phyloP scores from a whole-genome alignment of 129 eudicot genomes.

The Escallonia rubra region DNA sequence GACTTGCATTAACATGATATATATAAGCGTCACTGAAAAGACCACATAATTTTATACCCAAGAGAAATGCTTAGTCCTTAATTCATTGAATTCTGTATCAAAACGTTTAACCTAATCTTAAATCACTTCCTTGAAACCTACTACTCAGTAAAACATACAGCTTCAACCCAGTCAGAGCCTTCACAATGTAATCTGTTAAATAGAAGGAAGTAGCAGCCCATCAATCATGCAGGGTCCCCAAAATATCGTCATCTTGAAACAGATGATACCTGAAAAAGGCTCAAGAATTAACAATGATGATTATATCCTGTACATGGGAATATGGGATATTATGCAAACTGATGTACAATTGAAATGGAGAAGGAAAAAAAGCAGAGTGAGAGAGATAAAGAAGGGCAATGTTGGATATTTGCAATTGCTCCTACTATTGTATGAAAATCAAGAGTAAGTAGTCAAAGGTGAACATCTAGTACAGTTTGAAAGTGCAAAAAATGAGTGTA shows the following conservation, averaged over 20 bases:
- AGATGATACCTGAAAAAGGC: conserved; percentile 31
- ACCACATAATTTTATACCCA: too few species aligned
- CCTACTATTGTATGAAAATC: background rate
- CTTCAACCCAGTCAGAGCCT: background rate
- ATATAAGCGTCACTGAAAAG: too few species aligned
- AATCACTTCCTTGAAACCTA: background rate
- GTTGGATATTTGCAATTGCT: too few species aligned
- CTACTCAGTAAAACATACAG: background rate
- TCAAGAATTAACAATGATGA: background rate
- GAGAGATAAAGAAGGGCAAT: background rate
- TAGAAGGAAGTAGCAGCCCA: background rate
- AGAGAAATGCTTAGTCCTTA: too few species aligned
- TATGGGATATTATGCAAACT: background rate
- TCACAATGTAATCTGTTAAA: background rate
- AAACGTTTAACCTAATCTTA: too few species aligned
- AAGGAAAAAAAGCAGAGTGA: background rate
- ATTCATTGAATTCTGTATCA: too few species aligned
- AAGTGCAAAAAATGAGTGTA: too few species aligned
- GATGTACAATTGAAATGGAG: background rate
- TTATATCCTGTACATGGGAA: background rate
- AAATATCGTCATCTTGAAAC: conserved; percentile 35
- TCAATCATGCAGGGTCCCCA: conserved; percentile 38
- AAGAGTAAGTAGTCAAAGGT: background rate
- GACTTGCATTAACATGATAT: too few species aligned
- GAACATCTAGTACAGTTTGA: too few species aligned